These are phyloP conservation scores for Eimeria acervulina DNA, from an alignment of 169 alveolate genomes.

Conservation along the genomic window DNA sequence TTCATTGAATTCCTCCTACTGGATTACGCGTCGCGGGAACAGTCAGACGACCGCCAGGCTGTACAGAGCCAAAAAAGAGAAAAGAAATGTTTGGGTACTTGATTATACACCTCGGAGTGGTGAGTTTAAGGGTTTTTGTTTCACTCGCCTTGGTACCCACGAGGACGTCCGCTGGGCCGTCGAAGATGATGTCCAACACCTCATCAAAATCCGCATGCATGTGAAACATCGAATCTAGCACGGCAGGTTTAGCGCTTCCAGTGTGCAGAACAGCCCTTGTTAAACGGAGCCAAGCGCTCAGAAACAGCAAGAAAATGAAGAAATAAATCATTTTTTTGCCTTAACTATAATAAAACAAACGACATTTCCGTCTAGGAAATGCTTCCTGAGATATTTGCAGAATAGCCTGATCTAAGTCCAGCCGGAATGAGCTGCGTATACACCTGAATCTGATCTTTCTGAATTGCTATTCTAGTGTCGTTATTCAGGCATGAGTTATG, in stretches of 20 bases:
- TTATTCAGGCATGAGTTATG: too few species aligned
- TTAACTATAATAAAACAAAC: background rate
- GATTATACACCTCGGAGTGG: background rate
- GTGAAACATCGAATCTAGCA: constrained; percentile 10
- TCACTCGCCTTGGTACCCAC: constrained; percentile 52
- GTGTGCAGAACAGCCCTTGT: background rate
- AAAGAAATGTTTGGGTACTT: too few species aligned
- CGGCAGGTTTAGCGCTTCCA: constrained; percentile 1
- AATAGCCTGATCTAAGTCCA: background rate
- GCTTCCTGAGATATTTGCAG: background rate
- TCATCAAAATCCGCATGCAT: constrained; percentile 26
- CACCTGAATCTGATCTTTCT: background rate
- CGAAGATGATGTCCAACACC: background rate
- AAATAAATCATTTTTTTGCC: background rate
- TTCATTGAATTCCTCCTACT: background rate
- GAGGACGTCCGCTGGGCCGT: constrained; percentile 61
- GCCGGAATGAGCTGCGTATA: background rate
- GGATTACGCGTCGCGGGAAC: constrained; percentile 36
- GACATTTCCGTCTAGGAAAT: background rate
- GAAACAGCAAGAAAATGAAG: background rate
- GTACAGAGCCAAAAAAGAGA: background rate
- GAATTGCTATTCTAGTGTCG: background rate
- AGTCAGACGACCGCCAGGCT: constrained; percentile 52
- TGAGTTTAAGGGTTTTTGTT: too few species aligned
- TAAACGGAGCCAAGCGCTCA: background rate